Evolutionary conservation across 805 yeast species (phyloP), one percentile per base, ranked within the genome.

Genomic region (Metschnikowia dekortorum): DNA sequence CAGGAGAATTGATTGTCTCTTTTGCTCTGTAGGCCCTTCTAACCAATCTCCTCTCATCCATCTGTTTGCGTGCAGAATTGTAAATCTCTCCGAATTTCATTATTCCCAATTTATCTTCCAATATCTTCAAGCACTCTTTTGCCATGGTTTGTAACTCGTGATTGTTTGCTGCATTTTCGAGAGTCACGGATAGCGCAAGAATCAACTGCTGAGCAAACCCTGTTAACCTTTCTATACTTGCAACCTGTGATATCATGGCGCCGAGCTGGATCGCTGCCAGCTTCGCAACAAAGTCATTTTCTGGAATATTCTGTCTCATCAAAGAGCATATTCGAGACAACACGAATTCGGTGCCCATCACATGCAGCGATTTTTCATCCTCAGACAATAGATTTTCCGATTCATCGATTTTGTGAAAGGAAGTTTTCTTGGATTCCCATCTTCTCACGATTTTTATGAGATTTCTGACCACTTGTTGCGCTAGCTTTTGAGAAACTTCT

Each of bases 1-100:
- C 96, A 0, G 98, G 98, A 4, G 85, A 87, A 18, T 76, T 79
- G 9, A 91, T 75, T 2, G 89, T 86, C 63, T 89, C 69, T 51
- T 86, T 84, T 0, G 96, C 86, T 50, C 90, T 76, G 62, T 84
- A 85, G 0, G 87, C 79, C 62, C 77, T 82, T 67, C 97, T 81
- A 44, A 89, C 95, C 51, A 78, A 78, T 61, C 97, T 80, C 65
- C 89, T 80, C 34, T 72, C 71, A 30, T 67, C 69, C 26, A 91
- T 84, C 14, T 61, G 60, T 55, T 77, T 81, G 62, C 82, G 81
- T n/a, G 89, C 94, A 41, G 71, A 71, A 1, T 87, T 71, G 61
- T 84, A 85, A 1, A 80, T 68, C 18, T 71, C 65, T 10, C 88
- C 78, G 62, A 85, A 92, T 28, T 76, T 83, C 0, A 90, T 76